Evolutionary conservation across 805 yeast species (phyloP), one percentile per base, ranked within the genome.

Genomic region (Wickerhamomyces chaumierensis): DNA sequence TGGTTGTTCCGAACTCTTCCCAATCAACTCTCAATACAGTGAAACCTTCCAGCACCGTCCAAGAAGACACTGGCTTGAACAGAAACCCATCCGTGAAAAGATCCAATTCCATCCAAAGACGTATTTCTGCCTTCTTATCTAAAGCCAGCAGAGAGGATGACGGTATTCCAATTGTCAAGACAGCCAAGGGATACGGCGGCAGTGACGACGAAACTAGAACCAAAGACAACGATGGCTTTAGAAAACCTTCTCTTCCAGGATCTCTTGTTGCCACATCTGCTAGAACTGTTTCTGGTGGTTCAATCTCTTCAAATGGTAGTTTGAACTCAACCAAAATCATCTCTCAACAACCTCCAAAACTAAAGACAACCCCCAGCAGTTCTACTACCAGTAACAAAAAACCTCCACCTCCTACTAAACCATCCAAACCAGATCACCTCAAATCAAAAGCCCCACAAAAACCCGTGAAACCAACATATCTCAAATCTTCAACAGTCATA

Each of bases 181-280:
- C 90, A 0, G 95, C 95, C 0, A 57, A 66, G 5, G 95, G 95
- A 0, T 86, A 87, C 56, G 95, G 95, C 7, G 74, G 75, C 53
- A 83, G 71, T 52, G 77, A 88, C 7, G 32, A 27, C 79, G 69
- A 45, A 46, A 21, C 1, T 23, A 15, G 3, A 41, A 39, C n/a
- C 3, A 12, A 46, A 18, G 55, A 48, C 29, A 20, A 42, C 36
- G 64, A 55, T 35, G 61, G 55, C 1, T 53, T 53, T 38, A 49
- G 44, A 31, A 50, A 49, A 37, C 57, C 57, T 8, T 27, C 43
- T 7, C 6, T 48, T 15, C 25, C 43, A n/a, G 48, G n/a, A n/a
- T n/a, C n/a, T n/a, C n/a, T n/a, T n/a, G n/a, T n/a, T n/a, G n/a
- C n/a, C n/a, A n/a, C n/a, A n/a, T n/a, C n/a, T n/a, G n/a, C 32